A percentile compares a stretch with the other conserved stretches of the same genome.
These are phyloP conservation scores for Colletotrichum sansevieriae DNA, from an alignment of 2,329 filamentous ascomycete species.

Conservation along the genomic window DNA sequence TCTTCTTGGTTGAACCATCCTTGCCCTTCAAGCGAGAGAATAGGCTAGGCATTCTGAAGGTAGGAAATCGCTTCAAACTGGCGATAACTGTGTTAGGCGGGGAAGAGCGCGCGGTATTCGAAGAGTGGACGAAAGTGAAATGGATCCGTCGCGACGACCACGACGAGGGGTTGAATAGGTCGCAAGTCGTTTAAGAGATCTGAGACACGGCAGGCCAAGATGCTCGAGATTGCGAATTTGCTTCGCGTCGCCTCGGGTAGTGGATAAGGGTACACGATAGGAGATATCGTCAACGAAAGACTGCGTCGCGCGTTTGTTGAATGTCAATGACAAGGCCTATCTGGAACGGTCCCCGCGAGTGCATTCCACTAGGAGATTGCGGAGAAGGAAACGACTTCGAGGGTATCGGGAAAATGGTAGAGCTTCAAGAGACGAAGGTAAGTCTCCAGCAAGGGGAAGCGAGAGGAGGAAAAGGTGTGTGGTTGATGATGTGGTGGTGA, in stretches of 20 bases:
- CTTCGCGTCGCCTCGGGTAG: constrained; percentile 3
- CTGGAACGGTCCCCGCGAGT: constrained; percentile 24
- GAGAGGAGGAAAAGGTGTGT: constrained; percentile 22
- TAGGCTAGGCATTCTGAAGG: constrained; percentile 65
- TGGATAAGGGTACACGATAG: constrained; percentile 10
- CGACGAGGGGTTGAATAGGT: constrained; percentile 17
- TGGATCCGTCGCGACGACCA: constrained; percentile 18
- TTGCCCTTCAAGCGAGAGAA: constrained; percentile 80
- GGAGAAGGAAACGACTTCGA: constrained; percentile 9
- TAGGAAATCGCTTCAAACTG: constrained; percentile 21
- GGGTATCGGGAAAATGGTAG: constrained; percentile 19
- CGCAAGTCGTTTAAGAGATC: constrained; percentile 14
- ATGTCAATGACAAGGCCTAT: constrained; percentile 30
- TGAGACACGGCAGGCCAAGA: constrained; percentile 21
- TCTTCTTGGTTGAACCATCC: constrained; percentile 74
- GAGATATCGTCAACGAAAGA: constrained; percentile 29
- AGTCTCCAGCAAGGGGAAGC: constrained; percentile 35
- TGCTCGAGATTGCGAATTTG: constrained; percentile 23
- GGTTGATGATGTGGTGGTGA: constrained; percentile 15
- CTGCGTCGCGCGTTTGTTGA: constrained; percentile 33
- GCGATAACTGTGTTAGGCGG: constrained; percentile 24
- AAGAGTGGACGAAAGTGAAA: constrained; percentile 15
- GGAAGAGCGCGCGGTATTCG: constrained; percentile 33
- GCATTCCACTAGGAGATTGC: constrained; percentile 30
- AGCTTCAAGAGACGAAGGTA: constrained; percentile 28